These are phyloP conservation scores for Trichoderma koningiopsis DNA, from an alignment of 2,329 filamentous ascomycete species.

Conservation along the genomic window DNA sequence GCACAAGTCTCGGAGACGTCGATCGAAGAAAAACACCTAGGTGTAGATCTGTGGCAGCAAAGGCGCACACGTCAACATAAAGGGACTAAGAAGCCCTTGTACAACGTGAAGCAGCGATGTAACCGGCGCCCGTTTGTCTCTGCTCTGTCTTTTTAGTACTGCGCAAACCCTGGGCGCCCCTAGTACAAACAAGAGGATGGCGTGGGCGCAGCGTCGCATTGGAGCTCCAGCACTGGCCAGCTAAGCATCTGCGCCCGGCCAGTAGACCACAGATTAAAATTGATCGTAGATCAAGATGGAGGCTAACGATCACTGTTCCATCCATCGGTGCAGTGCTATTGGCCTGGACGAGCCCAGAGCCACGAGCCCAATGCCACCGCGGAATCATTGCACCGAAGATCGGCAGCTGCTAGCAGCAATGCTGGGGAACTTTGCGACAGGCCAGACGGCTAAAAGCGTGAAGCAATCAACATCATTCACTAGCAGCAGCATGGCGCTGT, in stretches of 20 bases:
- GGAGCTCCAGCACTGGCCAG: constrained; percentile 20
- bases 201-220: neutral
- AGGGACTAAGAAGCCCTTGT: neutral
- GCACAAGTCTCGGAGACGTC: neutral
- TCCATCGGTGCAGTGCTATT: neutral
- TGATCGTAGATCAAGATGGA: constrained; percentile 24
- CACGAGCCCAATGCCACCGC: neutral
- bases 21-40: neutral
- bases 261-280: constrained; percentile 8
- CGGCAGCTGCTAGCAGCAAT: neutral
- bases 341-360: neutral
- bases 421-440: neutral
- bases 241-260: constrained; percentile 7
- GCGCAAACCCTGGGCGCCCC: neutral
- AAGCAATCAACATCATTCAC: neutral
- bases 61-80: neutral
- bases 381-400: neutral
- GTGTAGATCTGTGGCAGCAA: neutral
- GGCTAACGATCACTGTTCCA: neutral
- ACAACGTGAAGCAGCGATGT: neutral
- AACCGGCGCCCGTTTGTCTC: neutral
- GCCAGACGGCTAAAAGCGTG: neutral
- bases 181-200: neutral
- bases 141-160: neutral
- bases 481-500: neutral